Evolutionary conservation across 1,139 yeast genomes (phyloP).

Genomic region (Taphrina pruni): DNA sequence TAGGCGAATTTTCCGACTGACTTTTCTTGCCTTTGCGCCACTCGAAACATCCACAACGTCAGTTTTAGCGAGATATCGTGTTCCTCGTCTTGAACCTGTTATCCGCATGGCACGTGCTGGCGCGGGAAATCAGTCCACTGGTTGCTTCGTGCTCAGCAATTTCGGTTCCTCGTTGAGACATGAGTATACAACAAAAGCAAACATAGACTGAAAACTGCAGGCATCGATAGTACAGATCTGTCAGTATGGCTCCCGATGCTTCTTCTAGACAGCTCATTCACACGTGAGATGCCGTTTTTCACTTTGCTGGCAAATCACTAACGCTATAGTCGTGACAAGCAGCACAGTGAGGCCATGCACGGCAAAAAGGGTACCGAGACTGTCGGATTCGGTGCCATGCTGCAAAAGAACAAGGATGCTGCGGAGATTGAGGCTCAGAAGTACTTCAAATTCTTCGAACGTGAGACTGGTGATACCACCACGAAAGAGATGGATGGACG

Average conservation of each 20-base stretch:
- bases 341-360: slow-evolving; percentile 67
- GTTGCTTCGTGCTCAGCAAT: neutral
- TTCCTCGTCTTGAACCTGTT: neutral
- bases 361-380: slow-evolving; percentile 70
- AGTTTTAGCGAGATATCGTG: neutral
- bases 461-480: slow-evolving; percentile 63
- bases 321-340: slow-evolving; percentile 30
- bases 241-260: slow-evolving; percentile 28
- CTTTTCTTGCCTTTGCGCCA: too few relatives aligned
- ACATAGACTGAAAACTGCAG: neutral
- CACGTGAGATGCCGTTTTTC: slow-evolving; percentile 1
- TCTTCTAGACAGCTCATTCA: slow-evolving; percentile 28
- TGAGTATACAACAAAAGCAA: neutral
- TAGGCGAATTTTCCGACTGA: too few relatives aligned
- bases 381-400: slow-evolving; percentile 76
- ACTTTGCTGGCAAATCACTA: neutral
- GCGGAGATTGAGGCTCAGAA: slow-evolving; percentile 84
- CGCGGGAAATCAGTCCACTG: slow-evolving; percentile 5
- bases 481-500: slow-evolving; percentile 67
- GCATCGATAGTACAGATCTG: neutral
- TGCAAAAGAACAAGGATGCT: slow-evolving; percentile 78
- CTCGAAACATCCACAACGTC: too few relatives aligned
- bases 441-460: slow-evolving; percentile 95
- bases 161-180: neutral
- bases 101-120: neutral